These are phyloP conservation scores for Rhododendron ovatum DNA, from an alignment of 148 eudicot species.

Conservation along the genomic window DNA sequence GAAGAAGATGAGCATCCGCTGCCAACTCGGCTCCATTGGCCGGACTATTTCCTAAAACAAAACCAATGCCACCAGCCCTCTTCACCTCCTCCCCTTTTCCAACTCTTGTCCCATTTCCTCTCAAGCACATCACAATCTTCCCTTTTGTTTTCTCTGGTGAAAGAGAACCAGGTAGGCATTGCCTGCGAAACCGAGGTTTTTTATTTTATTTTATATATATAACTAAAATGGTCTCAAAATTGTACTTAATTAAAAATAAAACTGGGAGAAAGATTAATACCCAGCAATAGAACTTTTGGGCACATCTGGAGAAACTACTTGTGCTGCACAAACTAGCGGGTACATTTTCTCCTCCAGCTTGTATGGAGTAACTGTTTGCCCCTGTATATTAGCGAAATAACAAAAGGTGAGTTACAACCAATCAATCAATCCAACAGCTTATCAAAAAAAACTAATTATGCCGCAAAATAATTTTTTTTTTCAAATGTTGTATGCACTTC, in stretches of 20 bases:
- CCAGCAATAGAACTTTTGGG: slow-evolving; percentile 34
- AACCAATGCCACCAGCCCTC: slow-evolving; percentile 75
- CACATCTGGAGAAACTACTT: slow-evolving; percentile 45
- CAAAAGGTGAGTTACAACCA: neutral
- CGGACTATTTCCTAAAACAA: slow-evolving; percentile 46
- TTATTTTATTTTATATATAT: neutral
- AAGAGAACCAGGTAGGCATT: slow-evolving; percentile 69
- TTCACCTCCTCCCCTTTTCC: slow-evolving; percentile 75
- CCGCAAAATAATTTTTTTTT: neutral
- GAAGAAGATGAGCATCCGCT: slow-evolving; percentile 69
- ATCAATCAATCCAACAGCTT: neutral
- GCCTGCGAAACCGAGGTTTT: slow-evolving; percentile 33
- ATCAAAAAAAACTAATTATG: neutral
- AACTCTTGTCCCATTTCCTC: slow-evolving; percentile 66
- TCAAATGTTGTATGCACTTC: too few species aligned
- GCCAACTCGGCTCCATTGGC: slow-evolving; percentile 38
- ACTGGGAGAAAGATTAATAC: slow-evolving; percentile 22
- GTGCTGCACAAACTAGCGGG: slow-evolving; percentile 68
- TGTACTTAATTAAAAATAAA: neutral
- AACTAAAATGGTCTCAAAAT: neutral
- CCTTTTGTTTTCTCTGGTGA: slow-evolving; percentile 54
- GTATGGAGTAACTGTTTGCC: slow-evolving; percentile 58
- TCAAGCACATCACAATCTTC: slow-evolving; percentile 68
- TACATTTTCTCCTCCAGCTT: slow-evolving; percentile 50
- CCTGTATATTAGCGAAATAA: slow-evolving; percentile 33